These are phyloP conservation scores for Aspergillus ruber DNA, from an alignment of 2,329 filamentous ascomycete genomes.

Conservation along the genomic window DNA sequence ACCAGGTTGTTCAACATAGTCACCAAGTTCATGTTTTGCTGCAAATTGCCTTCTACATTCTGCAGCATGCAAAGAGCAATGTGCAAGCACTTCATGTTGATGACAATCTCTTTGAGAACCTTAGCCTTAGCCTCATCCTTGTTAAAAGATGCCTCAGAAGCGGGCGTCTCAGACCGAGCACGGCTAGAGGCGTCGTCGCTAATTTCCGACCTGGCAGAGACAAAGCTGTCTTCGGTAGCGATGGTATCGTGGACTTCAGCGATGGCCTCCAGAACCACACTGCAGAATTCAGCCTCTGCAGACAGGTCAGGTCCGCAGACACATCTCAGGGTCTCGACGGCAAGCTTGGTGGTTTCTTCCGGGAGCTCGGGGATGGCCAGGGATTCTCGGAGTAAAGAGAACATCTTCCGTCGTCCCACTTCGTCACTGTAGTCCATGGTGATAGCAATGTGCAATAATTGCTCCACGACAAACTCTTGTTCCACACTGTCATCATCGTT, in stretches of 20 bases:
- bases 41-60: conserved; percentile 80
- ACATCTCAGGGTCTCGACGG: conserved; percentile 71
- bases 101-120: conserved; percentile 73
- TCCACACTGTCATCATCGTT: conserved; percentile 77
- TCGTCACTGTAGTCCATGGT: conserved; percentile 97
- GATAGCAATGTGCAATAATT: conserved; percentile 83
- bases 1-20: conserved; percentile 98
- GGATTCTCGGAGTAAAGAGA: conserved; percentile 76
- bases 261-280: conserved; percentile 74
- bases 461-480: conserved; percentile 92
- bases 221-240: conserved; percentile 74
- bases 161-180: conserved; percentile 40
- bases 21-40: conserved; percentile 84
- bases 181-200: conserved; percentile 53
- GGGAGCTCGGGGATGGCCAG: conserved; percentile 81
- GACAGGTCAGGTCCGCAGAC: conserved; percentile 62
- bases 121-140: conserved; percentile 62
- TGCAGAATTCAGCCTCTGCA: conserved; percentile 46
- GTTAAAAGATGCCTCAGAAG: conserved; percentile 52
- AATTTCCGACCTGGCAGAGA: conserved; percentile 82
- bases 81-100: conserved; percentile 97
- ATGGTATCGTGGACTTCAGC: conserved; percentile 96
- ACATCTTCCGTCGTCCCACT: conserved; percentile 92
- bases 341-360: conserved; percentile 85
- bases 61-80: conserved; percentile 97